Conservation (phyloP, 225 moss, liverwort and hornwort species). For the Rhytidiadelphus loreus region DNA sequence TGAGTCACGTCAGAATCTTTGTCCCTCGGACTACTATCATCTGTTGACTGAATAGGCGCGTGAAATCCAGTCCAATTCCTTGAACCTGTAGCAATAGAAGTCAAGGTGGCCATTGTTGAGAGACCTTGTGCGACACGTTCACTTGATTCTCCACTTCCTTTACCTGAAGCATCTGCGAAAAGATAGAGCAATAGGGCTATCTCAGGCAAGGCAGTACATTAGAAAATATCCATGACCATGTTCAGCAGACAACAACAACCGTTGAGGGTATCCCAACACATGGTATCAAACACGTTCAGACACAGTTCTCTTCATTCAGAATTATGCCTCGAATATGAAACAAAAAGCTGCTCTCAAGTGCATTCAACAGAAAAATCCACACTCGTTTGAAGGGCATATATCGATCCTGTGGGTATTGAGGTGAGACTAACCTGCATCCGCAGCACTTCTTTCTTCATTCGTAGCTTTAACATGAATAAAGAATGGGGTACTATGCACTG, state of each 20-base stretch:
- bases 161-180: slow-evolving; percentile 4
- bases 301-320: not conserved
- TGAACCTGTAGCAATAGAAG: slow-evolving; percentile 25
- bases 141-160: slow-evolving; percentile 8
- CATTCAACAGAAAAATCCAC: not conserved
- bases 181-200: not conserved
- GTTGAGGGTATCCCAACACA: not conserved
- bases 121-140: not conserved
- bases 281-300: not conserved
- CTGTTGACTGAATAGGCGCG: slow-evolving; percentile 2
- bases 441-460: not conserved
- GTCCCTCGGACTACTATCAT: slow-evolving; percentile 11
- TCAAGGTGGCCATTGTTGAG: slow-evolving; percentile 33
- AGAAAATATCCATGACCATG: not conserved
- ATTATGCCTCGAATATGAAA: not conserved
- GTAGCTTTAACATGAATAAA: slow-evolving; percentile 35
- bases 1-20: slow-evolving; percentile 18
- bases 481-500: slow-evolving; percentile 42
- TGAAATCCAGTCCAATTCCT: slow-evolving; percentile 28
- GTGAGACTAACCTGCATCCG: slow-evolving; percentile 14
- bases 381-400: not conserved
- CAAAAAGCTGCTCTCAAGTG: not conserved
- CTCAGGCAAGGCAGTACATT: not conserved
- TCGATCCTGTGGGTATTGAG: not conserved
- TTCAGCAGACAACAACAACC: not conserved